Conservation (phyloP, 805 yeast genomes). For the Myxozyma kluyveri region DNA sequence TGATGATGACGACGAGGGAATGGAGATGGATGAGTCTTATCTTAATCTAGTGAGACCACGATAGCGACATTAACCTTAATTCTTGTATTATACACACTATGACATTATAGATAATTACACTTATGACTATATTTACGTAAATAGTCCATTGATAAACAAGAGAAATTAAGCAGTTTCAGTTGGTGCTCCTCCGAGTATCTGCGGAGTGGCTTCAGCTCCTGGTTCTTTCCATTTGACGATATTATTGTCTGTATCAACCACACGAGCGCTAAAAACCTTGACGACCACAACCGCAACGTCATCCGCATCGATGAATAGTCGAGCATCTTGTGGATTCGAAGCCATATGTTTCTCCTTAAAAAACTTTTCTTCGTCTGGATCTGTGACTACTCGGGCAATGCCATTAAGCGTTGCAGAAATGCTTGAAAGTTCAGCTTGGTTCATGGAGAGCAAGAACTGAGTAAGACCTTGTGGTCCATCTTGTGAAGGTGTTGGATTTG, state of each 20-base stretch:
- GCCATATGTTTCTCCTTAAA: constrained; percentile 61
- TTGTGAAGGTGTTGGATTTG: constrained; percentile 3
- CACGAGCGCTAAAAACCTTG: constrained; percentile 63
- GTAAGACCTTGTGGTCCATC: constrained; percentile 41
- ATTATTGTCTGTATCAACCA: constrained; percentile 74
- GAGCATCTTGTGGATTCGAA: constrained; percentile 62
- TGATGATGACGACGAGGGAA: constrained; percentile 14
- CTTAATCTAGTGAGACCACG: constrained; percentile 1
- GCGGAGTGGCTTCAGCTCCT: constrained; percentile 24
- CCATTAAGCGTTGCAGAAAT: constrained; percentile 83
- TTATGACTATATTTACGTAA: no score
- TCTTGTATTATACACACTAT: not conserved
- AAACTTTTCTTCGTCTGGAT: constrained; percentile 52
- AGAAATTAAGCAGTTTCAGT: no score
- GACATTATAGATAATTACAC: no score
- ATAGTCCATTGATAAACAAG: no score
- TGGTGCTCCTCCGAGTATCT: no score
- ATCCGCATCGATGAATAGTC: constrained; percentile 61
- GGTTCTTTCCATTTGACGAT: constrained; percentile 33
- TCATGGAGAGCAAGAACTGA: constrained; percentile 67
- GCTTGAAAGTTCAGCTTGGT: constrained; percentile 74
- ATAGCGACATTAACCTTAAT: not conserved
- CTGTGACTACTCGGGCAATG: constrained; percentile 54
- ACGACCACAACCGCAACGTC: constrained; percentile 66
- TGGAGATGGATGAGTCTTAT: constrained; percentile 24